These are phyloP conservation scores for Xerocomellus chrysenteron DNA, from an alignment of 768 basidiomycete genomes.

Conservation along the genomic window DNA sequence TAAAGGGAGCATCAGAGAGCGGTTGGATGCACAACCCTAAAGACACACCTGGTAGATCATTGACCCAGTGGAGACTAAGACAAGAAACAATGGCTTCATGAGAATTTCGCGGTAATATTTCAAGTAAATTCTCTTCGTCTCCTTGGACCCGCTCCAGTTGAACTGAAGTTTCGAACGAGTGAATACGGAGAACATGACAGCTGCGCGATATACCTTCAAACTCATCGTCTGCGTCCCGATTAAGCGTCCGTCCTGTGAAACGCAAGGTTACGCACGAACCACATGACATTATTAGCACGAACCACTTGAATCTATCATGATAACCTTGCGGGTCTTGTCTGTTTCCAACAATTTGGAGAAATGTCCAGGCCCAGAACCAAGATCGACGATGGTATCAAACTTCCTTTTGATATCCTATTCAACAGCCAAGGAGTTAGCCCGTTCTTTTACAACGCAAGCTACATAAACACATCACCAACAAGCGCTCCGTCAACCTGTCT, in stretches of 20 bases:
- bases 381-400: constrained; percentile 77
- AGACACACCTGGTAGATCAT: constrained; percentile 85
- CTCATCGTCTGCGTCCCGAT: constrained; percentile 73
- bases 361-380: constrained; percentile 91
- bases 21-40: background rate
- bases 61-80: constrained; percentile 93
- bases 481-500: constrained; percentile 85
- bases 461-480: constrained; percentile 55
- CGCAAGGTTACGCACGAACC: constrained; percentile 1
- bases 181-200: background rate
- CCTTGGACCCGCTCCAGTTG: constrained; percentile 72
- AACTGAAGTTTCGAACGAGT: constrained; percentile 45
- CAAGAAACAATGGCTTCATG: constrained; percentile 93
- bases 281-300: constrained; percentile 22
- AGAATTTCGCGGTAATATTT: constrained; percentile 62
- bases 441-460: background rate
- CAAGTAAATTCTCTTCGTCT: constrained; percentile 81
- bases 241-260: constrained; percentile 58
- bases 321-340: constrained; percentile 64
- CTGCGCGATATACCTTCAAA: constrained; percentile 65
- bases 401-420: constrained; percentile 86
- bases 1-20: background rate
- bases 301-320: constrained; percentile 91
- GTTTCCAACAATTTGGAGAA: constrained; percentile 79
- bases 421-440: background rate